A percentile compares a stretch with the other conserved stretches of the same genome.
These are phyloP conservation scores for Pisolithus albus DNA, from an alignment of 768 basidiomycete genomes.

Conservation along the genomic window DNA sequence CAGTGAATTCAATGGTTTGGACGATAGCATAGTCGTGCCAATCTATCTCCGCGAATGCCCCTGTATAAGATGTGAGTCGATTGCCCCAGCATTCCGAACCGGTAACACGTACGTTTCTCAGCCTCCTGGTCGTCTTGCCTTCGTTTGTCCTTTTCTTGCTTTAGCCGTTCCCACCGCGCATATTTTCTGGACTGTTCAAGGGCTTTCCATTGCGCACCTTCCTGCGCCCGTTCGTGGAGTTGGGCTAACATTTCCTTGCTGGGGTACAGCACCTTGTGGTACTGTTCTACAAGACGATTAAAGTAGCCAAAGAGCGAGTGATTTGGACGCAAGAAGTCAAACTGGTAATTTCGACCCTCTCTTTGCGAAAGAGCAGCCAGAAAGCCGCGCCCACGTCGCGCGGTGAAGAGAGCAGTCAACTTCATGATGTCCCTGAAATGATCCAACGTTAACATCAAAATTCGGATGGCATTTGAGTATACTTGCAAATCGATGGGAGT, in stretches of 20 bases:
- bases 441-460: slow-evolving; percentile 2
- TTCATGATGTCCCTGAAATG: slow-evolving; percentile 82
- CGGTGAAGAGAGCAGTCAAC: slow-evolving; percentile 92
- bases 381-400: slow-evolving; percentile 83
- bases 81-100: not conserved
- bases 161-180: slow-evolving; percentile 84
- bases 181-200: slow-evolving; percentile 70
- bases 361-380: slow-evolving; percentile 75
- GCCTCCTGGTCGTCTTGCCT: slow-evolving; percentile 89
- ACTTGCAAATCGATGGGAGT: slow-evolving; percentile 84
- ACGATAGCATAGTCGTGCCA: slow-evolving; percentile 99
- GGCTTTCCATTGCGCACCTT: slow-evolving; percentile 67
- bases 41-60: slow-evolving; percentile 95
- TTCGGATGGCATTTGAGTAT: not conserved
- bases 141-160: slow-evolving; percentile 79
- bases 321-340: slow-evolving; percentile 92
- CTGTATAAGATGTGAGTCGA: slow-evolving; percentile 29
- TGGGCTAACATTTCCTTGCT: slow-evolving; percentile 65
- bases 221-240: slow-evolving; percentile 61
- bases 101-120: slow-evolving; percentile 61
- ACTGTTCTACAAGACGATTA: slow-evolving; percentile 95
- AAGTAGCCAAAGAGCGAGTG: slow-evolving; percentile 97
- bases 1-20: slow-evolving; percentile 96
- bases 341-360: slow-evolving; percentile 95
- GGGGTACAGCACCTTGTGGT: slow-evolving; percentile 84